Evolutionary conservation across 2,329 filamentous ascomycete species (phyloP).

Genomic region (Paecilomyces variotii): DNA sequence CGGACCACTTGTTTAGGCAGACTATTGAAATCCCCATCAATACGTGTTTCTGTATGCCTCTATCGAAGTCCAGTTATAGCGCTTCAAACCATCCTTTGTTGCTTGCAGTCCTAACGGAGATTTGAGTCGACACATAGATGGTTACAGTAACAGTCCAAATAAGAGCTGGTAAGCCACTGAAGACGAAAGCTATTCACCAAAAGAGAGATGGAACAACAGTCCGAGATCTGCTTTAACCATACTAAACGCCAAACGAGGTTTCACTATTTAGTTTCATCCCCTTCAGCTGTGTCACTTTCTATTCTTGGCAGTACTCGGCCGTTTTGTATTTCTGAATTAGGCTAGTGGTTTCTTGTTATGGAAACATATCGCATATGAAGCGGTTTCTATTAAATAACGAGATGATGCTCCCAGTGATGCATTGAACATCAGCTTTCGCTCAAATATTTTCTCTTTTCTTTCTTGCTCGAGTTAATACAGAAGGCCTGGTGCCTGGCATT

Average conservation of each 20-base stretch:
- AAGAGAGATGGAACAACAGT: background rate
- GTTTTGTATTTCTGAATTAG: background rate
- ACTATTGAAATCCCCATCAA: background rate
- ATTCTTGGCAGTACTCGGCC: background rate
- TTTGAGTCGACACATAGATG: background rate
- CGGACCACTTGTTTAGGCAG: background rate
- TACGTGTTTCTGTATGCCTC: background rate
- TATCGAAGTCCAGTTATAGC: background rate
- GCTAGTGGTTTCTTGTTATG: background rate
- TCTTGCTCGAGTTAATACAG: background rate
- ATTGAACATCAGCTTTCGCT: background rate
- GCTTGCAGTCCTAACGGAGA: background rate
- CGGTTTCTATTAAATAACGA: background rate
- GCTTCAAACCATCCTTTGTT: background rate
- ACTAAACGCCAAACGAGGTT: background rate
- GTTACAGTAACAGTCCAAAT: background rate
- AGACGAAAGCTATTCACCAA: background rate
- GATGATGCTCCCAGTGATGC: background rate
- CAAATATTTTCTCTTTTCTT: background rate
- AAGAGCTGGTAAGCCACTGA: background rate
- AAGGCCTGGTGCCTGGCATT: background rate
- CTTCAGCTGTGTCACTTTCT: background rate
- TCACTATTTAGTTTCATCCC: background rate
- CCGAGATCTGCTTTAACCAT: background rate
- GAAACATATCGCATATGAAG: background rate